Base-by-base conservation (phyloP, 495 filamentous ascomycete genomes). In the Neurospora tetrasperma region DNA sequence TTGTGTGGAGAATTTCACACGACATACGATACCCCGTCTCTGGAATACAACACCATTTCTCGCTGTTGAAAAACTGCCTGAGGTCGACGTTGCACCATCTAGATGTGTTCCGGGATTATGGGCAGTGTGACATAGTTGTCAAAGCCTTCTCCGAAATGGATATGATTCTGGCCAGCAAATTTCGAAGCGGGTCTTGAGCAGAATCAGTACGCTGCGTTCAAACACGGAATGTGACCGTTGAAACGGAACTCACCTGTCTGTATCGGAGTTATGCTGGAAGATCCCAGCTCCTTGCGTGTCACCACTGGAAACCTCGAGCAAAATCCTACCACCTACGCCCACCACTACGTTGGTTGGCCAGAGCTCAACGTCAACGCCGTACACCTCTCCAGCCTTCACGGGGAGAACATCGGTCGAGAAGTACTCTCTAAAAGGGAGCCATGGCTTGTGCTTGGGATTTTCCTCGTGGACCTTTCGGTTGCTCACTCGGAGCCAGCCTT, bases 341-440 rank as follows among this genome's bases (percentile, higher is more conserved):
- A 90, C 84, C 6, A 92, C 84, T 0, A 90, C 88, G 77, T 90
- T 90, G 1, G 89, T 91, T 18, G 90, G 90, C 90, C 89, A 91
- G 5, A 91, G 77, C 81, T 92, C 90, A 11, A 92, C 83, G 74
- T 91, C 89, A 0, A 91, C 88, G 0, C 77, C 77, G 73, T 92
- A 91, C 5, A 91, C 84, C 72, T 88, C 85, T 0, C 85, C 86
- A 0, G 84, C 80, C 38, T 86, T 82, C 1, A 91, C 87, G 16
- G 83, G 82, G 42, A 83, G 83, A 5, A 87, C 85, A 71, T 91
- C 89, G 1, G 79, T 86, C 18, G 84, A 87, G 72, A 84, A 80
- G 74, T 91, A 91, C n/a, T 90, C 83, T 8, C 90, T 85, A 71
- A 88, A 81, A 18, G 90, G 90, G 20, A 90, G 75, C 76, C 82